A percentile compares a stretch with the other conserved stretches of the same genome.
phyloP scores from a whole-genome alignment of 768 basidiomycete genomes.

The Austroboletus eburneus region DNA sequence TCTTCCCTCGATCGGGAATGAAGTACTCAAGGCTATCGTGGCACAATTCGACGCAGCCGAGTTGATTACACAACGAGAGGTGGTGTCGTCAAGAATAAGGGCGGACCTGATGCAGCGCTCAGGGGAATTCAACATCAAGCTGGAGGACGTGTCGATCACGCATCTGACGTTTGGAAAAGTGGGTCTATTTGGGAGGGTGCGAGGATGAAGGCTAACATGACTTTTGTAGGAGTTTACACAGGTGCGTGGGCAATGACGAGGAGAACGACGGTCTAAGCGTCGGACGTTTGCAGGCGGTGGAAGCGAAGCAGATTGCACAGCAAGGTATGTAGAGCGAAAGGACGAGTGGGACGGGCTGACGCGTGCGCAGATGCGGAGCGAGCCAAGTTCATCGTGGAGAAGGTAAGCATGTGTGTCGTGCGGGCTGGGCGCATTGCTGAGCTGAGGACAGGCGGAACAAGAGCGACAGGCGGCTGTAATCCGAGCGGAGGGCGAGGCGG shows the following conservation, averaged over 20 bases:
- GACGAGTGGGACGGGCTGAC: slow-evolving; percentile 12
- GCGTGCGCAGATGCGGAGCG: slow-evolving; percentile 80
- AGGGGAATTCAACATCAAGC: slow-evolving; percentile 89
- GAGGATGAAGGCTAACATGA: slow-evolving; percentile 3
- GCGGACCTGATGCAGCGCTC: slow-evolving; percentile 91
- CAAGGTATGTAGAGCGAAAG: slow-evolving; percentile 58
- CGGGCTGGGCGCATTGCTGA: slow-evolving; percentile 15
- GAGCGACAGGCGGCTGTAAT: slow-evolving; percentile 98
- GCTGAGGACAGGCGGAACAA: slow-evolving; percentile 81
- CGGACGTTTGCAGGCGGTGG: slow-evolving; percentile 64
- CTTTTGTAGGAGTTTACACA: slow-evolving; percentile 76
- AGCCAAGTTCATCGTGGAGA: slow-evolving; percentile 98
- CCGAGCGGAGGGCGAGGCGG: slow-evolving; percentile 96
- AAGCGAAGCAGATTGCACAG: slow-evolving; percentile 99
- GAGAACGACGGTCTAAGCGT: not conserved
- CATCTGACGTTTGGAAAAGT: slow-evolving; percentile 88
- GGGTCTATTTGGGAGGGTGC: slow-evolving; percentile 11
- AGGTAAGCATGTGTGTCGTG: slow-evolving; percentile 46
- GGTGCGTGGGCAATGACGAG: slow-evolving; percentile 24
- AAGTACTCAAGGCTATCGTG: slow-evolving; percentile 96
- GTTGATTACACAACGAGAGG: slow-evolving; percentile 95
- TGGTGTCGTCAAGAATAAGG: slow-evolving; percentile 90
- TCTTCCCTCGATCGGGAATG: slow-evolving; percentile 94
- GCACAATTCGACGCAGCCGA: slow-evolving; percentile 98
- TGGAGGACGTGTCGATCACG: slow-evolving; percentile 98